A percentile compares a stretch with the other conserved stretches of the same genome.
phyloP scores from a whole-genome alignment of 1,284 basidiomycete genomes.

The Malassezia psittaci region DNA sequence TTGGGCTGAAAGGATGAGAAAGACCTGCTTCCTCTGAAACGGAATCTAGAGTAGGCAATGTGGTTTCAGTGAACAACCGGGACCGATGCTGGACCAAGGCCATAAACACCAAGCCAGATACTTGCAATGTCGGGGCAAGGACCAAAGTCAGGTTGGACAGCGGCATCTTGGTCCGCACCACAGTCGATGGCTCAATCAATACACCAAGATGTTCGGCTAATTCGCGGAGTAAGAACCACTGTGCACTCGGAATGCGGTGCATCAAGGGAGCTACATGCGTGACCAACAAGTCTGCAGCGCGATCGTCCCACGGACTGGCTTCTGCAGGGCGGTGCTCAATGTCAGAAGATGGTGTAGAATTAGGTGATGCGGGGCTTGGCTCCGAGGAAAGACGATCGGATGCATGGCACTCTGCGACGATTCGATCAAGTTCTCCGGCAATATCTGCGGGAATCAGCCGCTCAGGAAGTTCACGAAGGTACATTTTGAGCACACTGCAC shows the following conservation, averaged over 20 bases:
- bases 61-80: constrained; percentile 19
- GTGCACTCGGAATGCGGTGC: constrained; percentile 21
- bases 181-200: constrained; percentile 20
- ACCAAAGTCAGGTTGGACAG: constrained; percentile 38
- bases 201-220: constrained; percentile 27
- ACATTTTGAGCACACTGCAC: constrained; percentile 41
- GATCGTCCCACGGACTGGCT: constrained; percentile 1
- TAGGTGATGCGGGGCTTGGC: too few relatives aligned
- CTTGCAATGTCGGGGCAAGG: constrained; percentile 37
- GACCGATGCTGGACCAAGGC: constrained; percentile 26
- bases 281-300: constrained; percentile 9
- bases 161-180: constrained; percentile 38
- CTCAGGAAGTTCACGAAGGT: constrained; percentile 38
- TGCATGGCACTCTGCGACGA: background rate
- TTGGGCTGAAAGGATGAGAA: too few relatives aligned
- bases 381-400: background rate
- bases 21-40: too few relatives aligned
- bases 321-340: background rate
- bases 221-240: constrained; percentile 45
- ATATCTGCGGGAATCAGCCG: constrained; percentile 21
- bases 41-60: background rate
- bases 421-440: constrained; percentile 18
- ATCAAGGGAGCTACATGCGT: constrained; percentile 21
- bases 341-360: background rate
- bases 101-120: constrained; percentile 29